These are phyloP conservation scores for Fusarium newnesense DNA, from an alignment of 2,329 filamentous ascomycete species.

Conservation along the genomic window DNA sequence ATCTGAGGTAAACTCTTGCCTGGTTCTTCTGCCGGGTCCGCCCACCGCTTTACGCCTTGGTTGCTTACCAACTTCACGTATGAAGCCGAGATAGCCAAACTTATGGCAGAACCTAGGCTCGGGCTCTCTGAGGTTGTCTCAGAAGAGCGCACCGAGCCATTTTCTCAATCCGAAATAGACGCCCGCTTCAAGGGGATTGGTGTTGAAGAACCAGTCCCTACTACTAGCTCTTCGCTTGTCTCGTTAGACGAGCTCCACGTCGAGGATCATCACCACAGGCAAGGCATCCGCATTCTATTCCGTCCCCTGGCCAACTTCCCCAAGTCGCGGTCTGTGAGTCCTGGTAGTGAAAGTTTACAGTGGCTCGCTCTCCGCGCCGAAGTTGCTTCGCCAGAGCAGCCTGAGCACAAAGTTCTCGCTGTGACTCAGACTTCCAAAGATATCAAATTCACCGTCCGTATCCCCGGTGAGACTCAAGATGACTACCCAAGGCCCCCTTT, in stretches of 20 bases:
- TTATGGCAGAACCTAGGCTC: slow-evolving; percentile 59
- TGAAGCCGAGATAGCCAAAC: slow-evolving; percentile 44
- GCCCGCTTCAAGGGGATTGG: slow-evolving; percentile 58
- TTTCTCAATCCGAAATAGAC: slow-evolving; percentile 66
- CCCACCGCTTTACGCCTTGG: slow-evolving; percentile 26
- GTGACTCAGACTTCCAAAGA: slow-evolving; percentile 69
- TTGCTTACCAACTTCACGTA: slow-evolving; percentile 45
- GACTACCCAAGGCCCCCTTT: slow-evolving; percentile 58
- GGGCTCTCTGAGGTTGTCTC: slow-evolving; percentile 52
- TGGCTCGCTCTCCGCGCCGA: slow-evolving; percentile 67
- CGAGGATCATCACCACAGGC: slow-evolving; percentile 63
- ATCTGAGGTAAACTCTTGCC: slow-evolving; percentile 40
- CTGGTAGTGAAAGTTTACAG: slow-evolving; percentile 65
- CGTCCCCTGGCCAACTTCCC: slow-evolving; percentile 63
- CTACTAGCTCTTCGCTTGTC: slow-evolving; percentile 55
- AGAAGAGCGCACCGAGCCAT: slow-evolving; percentile 67
- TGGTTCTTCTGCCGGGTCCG: slow-evolving; percentile 29
- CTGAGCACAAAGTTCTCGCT: slow-evolving; percentile 67
- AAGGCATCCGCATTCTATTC: slow-evolving; percentile 68
- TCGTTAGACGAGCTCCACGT: slow-evolving; percentile 64
- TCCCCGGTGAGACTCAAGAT: slow-evolving; percentile 60
- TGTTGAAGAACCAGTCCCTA: slow-evolving; percentile 55
- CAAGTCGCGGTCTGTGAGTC: slow-evolving; percentile 64
- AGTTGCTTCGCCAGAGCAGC: slow-evolving; percentile 61
- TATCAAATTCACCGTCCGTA: slow-evolving; percentile 68